A percentile compares a stretch with the other conserved stretches of the same genome.
These are phyloP conservation scores for Peterozyma xylosa DNA, from an alignment of 805 yeast species.

Conservation along the genomic window DNA sequence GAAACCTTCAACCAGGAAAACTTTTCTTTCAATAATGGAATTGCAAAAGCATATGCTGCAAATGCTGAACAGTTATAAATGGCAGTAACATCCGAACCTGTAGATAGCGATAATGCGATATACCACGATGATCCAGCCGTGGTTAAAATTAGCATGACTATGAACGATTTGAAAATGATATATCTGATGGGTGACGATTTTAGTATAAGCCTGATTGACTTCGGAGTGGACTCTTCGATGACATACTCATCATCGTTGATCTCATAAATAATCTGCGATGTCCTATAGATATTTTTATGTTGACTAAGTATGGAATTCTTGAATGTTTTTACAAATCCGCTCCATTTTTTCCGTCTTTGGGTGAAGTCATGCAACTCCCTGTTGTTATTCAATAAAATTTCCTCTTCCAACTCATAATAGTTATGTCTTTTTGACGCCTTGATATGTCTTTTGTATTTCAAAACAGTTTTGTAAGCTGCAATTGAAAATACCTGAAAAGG, in stretches of 20 bases:
- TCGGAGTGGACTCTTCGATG: constrained; percentile 21
- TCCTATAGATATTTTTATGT: constrained; percentile 31
- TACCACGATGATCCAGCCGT: constrained; percentile 84
- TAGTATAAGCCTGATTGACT: constrained; percentile 26
- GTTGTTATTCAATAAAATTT: neutral
- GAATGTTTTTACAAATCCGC: constrained; percentile 22
- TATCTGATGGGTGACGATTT: constrained; percentile 40
- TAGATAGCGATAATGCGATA: constrained; percentile 70
- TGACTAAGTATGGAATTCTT: constrained; percentile 31
- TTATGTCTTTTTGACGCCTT: neutral
- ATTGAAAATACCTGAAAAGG: constrained; percentile 54
- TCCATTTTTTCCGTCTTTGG: constrained; percentile 17
- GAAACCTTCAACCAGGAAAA: constrained; percentile 55
- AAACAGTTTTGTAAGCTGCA: constrained; percentile 35
- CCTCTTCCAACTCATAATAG: neutral
- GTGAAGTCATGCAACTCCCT: constrained; percentile 2
- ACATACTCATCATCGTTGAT: constrained; percentile 20
- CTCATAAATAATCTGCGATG: constrained; percentile 25
- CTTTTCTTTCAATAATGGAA: constrained; percentile 61
- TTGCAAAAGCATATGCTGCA: constrained; percentile 79
- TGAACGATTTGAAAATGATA: constrained; percentile 32
- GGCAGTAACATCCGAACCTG: constrained; percentile 83
- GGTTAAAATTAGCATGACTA: constrained; percentile 53
- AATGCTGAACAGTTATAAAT: constrained; percentile 87
- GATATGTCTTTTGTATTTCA: constrained; percentile 13